phyloP scores from a whole-genome alignment of 2,329 filamentous ascomycete species.

The Sphaceloma murrayae region DNA sequence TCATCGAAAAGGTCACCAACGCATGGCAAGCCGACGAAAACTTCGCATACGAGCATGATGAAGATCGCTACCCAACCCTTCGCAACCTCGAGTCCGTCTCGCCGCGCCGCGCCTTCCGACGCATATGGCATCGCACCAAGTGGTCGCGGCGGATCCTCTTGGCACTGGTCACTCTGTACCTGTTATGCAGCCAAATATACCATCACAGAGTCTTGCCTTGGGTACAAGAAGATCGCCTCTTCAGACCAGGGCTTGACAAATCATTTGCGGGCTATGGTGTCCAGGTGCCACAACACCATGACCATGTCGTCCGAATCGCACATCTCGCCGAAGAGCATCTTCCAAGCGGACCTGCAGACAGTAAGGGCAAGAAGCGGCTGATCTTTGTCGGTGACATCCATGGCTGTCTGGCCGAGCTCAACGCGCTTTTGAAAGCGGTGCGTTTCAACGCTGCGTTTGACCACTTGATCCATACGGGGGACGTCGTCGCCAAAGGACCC shows the following conservation, averaged over 20 bases:
- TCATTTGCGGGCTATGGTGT: constrained; percentile 26
- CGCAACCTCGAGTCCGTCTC: constrained; percentile 31
- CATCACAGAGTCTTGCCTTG: constrained; percentile 30
- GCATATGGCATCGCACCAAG: constrained; percentile 19
- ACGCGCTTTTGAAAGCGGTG: constrained; percentile 55
- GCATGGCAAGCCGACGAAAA: constrained; percentile 22
- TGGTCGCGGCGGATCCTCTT: constrained; percentile 27
- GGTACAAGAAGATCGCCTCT: constrained; percentile 28
- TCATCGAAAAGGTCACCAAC: constrained; percentile 25
- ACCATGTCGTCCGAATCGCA: constrained; percentile 41
- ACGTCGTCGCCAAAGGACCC: constrained; percentile 79
- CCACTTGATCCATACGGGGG: constrained; percentile 66
- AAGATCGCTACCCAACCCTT: constrained; percentile 19
- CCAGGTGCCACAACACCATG: constrained; percentile 15
- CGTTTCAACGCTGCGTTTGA: constrained; percentile 55
- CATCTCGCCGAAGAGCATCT: constrained; percentile 36
- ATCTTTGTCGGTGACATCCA: constrained; percentile 88
- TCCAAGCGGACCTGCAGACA: constrained; percentile 28
- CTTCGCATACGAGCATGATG: constrained; percentile 17
- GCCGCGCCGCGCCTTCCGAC: constrained; percentile 22
- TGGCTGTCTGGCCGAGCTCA: constrained; percentile 62
- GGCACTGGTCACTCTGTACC: constrained; percentile 25
- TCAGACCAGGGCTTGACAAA: constrained; percentile 28
- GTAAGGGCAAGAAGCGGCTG: constrained; percentile 47
- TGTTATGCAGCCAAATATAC: constrained; percentile 31